Evolutionary conservation across 2,329 filamentous ascomycete genomes (phyloP).

Genomic region (Zymoseptoria pseudotritici): DNA sequence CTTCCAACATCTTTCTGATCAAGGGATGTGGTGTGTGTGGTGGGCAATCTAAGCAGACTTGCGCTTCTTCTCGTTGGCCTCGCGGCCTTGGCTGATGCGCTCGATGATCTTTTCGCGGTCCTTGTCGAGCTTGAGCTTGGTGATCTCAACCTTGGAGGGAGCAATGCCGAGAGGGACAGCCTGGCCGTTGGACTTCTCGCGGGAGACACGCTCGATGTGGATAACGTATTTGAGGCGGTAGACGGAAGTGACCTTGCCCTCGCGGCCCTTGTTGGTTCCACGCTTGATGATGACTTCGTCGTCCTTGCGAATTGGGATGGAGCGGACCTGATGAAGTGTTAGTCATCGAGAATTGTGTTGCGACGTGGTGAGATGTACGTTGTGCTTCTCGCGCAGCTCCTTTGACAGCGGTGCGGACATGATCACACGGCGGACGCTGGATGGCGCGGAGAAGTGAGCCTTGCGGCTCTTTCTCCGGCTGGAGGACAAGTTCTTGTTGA

Average conservation of each 20-base stretch:
- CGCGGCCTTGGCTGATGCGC: constrained; percentile 73
- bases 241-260: constrained; percentile 96
- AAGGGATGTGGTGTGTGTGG: background rate
- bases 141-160: constrained; percentile 95
- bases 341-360: constrained; percentile 5
- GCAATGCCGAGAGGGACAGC: constrained; percentile 89
- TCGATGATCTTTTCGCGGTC: constrained; percentile 83
- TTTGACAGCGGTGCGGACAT: constrained; percentile 95
- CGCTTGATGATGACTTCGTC: constrained; percentile 75
- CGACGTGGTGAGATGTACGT: constrained; percentile 50
- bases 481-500: constrained; percentile 61
- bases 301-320: constrained; percentile 95
- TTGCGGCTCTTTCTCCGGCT: constrained; percentile 98
- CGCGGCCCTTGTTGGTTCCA: constrained; percentile 91
- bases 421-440: constrained; percentile 87
- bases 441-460: constrained; percentile 94
- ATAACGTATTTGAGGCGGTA: constrained; percentile 98
- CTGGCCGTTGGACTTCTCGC: constrained; percentile 97
- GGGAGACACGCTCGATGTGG: constrained; percentile 92
- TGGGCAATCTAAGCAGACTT: constrained; percentile 10
- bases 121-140: constrained; percentile 98
- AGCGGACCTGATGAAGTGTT: constrained; percentile 61
- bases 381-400: constrained; percentile 98
- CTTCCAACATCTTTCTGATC: background rate
- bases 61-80: constrained; percentile 55